Percentiles rank a stretch among this genome's conserved stretches.
phyloP scores from a whole-genome alignment of 176 grass and related monocot species.

The Zizania latifolia region DNA sequence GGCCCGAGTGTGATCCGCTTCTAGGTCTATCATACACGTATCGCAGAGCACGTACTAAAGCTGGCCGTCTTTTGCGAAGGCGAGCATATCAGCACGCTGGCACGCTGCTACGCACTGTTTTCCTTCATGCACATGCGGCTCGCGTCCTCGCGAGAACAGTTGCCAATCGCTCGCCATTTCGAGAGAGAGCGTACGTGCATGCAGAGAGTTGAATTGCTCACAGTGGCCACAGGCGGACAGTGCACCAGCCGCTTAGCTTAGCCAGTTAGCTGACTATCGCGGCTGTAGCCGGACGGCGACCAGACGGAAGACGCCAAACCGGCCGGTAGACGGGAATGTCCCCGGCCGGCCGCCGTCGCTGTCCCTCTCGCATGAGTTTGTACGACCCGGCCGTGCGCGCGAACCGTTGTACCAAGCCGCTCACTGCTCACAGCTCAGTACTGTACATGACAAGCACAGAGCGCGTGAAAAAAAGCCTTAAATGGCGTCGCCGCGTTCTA shows the following conservation, averaged over 20 bases:
- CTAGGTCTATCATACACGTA: too few species aligned
- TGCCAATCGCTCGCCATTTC: background rate
- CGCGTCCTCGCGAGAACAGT: background rate
- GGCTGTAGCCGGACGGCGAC: constrained; percentile 12
- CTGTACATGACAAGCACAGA: background rate
- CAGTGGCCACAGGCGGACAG: constrained; percentile 20
- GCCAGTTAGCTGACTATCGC: too few species aligned
- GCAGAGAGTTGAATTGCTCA: constrained; percentile 24
- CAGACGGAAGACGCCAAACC: constrained; percentile 3
- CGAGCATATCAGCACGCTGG: background rate
- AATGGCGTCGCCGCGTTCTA: constrained; percentile 6
- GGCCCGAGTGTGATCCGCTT: too few species aligned
- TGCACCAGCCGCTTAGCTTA: too few species aligned
- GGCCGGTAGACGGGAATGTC: constrained; percentile 32
- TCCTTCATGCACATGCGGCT: constrained; percentile 28
- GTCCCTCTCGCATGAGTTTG: constrained; percentile 35
- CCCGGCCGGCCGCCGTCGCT: constrained; percentile 1
- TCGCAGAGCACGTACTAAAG: background rate
- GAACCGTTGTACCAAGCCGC: background rate
- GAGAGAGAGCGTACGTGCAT: background rate
- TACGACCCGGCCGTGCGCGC: too few species aligned
- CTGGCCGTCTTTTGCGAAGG: background rate
- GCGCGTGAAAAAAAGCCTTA: background rate
- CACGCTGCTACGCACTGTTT: constrained; percentile 10
- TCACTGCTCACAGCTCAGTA: too few species aligned